Base-by-base conservation (phyloP, 352 stramenopile species). In the Lagenidium giganteum region DNA sequence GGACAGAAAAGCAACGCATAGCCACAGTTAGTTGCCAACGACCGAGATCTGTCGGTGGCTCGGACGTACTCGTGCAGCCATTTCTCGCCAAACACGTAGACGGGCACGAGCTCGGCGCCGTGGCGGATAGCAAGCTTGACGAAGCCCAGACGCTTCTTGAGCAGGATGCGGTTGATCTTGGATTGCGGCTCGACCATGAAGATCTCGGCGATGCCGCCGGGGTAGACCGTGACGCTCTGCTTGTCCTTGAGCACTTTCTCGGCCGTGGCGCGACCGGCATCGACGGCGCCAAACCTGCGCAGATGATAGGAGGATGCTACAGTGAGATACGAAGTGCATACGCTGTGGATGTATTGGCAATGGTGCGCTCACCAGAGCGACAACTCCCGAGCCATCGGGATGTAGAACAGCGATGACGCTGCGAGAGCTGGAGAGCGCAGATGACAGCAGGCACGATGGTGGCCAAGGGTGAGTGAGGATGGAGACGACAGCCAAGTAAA, bases 51-150 rank as follows among this genome's bases (percentile, higher is more conserved):
- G n/a, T n/a, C n/a, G n/a, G n/a, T n/a, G n/a, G n/a, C n/a, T n/a
- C n/a, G n/a, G n/a, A n/a, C n/a, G n/a, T 8, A 17, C 3, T 29
- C 18, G 29, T 45, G 50, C 16, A 88, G 65, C 50, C 61, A 88
- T 58, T 91, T 91, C 44, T 91, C 79, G 37, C 67, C 67, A 40
- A 91, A 91, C 12, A 88, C 79, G 32, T 87, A 88, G 13, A 61
- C 77, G 5, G 79, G 79, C 18, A 91, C 79, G 41, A 91, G 67
- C 18, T 88, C 71, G 1, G 75, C 79, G 11, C 75, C 75, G 30
- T 91, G 73, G 24, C 70, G 73, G 36, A 91, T 84, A 28, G 79
- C 79, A 21, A 91, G 57, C 51, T 88, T 91, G 54, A 91, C 67
- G 31, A 91, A 91, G 14, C 79, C 79, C 28, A 91, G 41, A 14